Conservation (phyloP, 345 rosid species). For the Gossypium australe region DNA sequence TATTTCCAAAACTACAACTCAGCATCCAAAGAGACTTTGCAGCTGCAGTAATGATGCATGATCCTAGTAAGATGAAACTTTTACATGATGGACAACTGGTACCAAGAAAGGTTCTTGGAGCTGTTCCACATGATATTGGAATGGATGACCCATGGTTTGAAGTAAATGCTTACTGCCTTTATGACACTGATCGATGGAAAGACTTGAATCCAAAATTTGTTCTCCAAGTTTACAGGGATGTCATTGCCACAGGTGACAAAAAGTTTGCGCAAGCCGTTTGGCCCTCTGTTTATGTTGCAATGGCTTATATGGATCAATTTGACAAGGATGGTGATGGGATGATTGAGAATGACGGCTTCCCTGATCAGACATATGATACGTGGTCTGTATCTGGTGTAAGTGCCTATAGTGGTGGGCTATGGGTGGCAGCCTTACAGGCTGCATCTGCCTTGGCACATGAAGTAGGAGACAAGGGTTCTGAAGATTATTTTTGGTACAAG, state of each 20-base stretch:
- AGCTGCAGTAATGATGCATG: constrained; percentile 90
- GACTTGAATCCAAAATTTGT: constrained; percentile 94
- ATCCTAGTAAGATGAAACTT: constrained; percentile 62
- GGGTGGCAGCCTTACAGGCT: constrained; percentile 96
- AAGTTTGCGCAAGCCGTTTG: constrained; percentile 77
- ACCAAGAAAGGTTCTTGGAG: constrained; percentile 82
- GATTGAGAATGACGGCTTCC: constrained; percentile 96
- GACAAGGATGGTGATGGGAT: constrained; percentile 94
- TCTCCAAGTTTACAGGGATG: constrained; percentile 90
- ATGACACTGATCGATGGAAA: constrained; percentile 81
- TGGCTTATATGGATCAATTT: constrained; percentile 92
- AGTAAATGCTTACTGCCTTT: constrained; percentile 70
- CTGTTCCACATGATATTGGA: constrained; percentile 95
- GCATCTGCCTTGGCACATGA: constrained; percentile 76
- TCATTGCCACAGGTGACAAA: constrained; percentile 82
- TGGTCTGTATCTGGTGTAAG: constrained; percentile 94
- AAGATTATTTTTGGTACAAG: constrained; percentile 71
- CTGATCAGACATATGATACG: constrained; percentile 95
- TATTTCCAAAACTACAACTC: constrained; percentile 88
- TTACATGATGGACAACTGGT: constrained; percentile 60
- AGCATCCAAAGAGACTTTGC: constrained; percentile 95
- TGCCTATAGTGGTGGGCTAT: constrained; percentile 88
- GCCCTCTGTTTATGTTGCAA: constrained; percentile 89
- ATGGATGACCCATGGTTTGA: constrained; percentile 85
- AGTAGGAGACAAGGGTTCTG: constrained; percentile 79